Conservation (phyloP, 108 stramenopile genomes). For the Epipyxis sp. region DNA sequence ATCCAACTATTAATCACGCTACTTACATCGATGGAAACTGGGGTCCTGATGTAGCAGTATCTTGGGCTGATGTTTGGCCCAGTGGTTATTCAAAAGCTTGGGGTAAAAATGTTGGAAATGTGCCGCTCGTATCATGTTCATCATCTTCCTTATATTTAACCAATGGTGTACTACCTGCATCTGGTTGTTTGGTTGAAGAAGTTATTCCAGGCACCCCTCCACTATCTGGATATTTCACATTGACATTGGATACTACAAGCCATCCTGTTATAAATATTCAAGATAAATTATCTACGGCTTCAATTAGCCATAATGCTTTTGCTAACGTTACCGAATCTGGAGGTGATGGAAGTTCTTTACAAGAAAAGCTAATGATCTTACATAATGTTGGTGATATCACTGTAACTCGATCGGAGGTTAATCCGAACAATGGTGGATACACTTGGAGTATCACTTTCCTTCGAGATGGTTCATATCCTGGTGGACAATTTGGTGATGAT, state of each 20-base stretch:
- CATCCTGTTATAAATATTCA: conserved; percentile 57
- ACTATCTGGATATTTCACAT: conserved; percentile 64
- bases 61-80: conserved; percentile 63
- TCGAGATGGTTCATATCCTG: conserved; percentile 48
- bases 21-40: conserved; percentile 69
- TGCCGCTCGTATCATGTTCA: conserved; percentile 61
- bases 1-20: conserved; percentile 56
- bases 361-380: conserved; percentile 72
- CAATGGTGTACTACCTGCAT: conserved; percentile 57
- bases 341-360: conserved; percentile 69
- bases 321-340: conserved; percentile 54
- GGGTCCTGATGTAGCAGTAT: conserved; percentile 53
- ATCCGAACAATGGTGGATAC: conserved; percentile 70
- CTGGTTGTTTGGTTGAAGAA: conserved; percentile 64
- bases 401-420: conserved; percentile 64
- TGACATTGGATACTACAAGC: conserved; percentile 64
- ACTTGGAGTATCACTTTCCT: conserved; percentile 70
- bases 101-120: conserved; percentile 75
- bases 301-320: conserved; percentile 72
- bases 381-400: conserved; percentile 71
- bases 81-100: conserved; percentile 73
- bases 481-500: conserved; percentile 48
- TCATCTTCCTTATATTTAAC: conserved; percentile 60
- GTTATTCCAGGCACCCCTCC: conserved; percentile 65
- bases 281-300: conserved; percentile 54